Evolutionary conservation across 176 grass and related monocot species (phyloP).

Genomic region (Zoysia pacifica): DNA sequence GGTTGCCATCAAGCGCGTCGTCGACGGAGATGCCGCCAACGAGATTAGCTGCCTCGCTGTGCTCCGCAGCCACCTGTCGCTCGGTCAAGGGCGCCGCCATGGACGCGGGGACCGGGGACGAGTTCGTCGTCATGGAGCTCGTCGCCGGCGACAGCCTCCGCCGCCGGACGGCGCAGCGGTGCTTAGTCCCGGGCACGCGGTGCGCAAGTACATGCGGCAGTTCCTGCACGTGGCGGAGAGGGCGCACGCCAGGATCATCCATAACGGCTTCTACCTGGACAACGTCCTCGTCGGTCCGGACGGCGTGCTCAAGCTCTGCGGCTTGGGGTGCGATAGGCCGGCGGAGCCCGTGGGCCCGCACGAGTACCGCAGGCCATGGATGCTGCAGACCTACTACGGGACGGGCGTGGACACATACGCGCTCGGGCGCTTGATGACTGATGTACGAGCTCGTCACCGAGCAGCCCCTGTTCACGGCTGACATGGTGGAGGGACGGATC

Average conservation of each 20-base stretch:
- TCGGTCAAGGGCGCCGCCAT: not conserved
- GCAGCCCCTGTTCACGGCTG: slow-evolving; percentile 20
- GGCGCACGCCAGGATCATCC: slow-evolving; percentile 12
- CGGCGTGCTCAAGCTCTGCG: slow-evolving; percentile 37
- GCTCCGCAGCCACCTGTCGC: no score
- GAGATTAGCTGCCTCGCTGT: no score
- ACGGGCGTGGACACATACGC: slow-evolving; percentile 11
- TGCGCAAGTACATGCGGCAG: slow-evolving; percentile 12
- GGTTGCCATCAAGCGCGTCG: no score
- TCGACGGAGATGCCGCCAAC: no score
- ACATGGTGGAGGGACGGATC: not conserved
- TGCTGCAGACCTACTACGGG: no score
- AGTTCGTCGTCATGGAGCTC: no score
- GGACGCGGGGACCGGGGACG: not conserved
- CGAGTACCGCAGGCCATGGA: no score
- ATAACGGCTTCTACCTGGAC: slow-evolving; percentile 8
- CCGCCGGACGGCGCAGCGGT: not conserved
- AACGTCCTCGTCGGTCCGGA: not conserved
- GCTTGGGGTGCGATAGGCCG: not conserved
- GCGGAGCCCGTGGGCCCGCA: not conserved
- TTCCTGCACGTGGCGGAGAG: not conserved
- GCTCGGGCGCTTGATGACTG: not conserved
- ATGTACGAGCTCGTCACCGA: slow-evolving; percentile 15
- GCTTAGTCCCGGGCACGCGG: not conserved
- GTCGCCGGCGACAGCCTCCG: not conserved